phyloP scores from a whole-genome alignment of 495 filamentous ascomycete genomes.

The Evernia prunastri region DNA sequence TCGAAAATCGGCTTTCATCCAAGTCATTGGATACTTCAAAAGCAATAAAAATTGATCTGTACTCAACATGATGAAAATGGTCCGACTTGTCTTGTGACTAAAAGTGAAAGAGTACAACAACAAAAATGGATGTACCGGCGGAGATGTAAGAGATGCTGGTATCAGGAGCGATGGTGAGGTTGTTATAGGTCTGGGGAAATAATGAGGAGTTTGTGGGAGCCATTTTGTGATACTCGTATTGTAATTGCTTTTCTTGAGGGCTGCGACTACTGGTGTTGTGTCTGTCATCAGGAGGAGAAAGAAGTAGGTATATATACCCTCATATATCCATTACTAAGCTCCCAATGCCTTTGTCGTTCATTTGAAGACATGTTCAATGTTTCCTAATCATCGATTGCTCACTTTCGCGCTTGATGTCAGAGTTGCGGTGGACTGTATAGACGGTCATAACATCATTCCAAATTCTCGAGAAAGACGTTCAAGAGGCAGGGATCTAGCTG shows the following conservation, averaged over 20 bases:
- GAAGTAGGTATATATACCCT: not conserved
- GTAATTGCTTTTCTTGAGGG: not conserved
- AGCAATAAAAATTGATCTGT: too few species aligned
- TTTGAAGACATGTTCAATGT: not conserved
- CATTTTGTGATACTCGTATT: not conserved
- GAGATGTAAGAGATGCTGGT: conserved; percentile 13
- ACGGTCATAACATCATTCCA: not conserved
- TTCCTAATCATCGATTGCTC: not conserved
- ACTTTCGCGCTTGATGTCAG: not conserved
- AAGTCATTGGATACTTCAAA: too few species aligned
- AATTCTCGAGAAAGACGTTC: too few species aligned
- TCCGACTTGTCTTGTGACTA: too few species aligned
- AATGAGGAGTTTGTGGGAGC: not conserved
- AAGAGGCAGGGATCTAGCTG: too few species aligned
- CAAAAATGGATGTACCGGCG: not conserved
- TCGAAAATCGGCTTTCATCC: too few species aligned
- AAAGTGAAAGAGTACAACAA: too few species aligned
- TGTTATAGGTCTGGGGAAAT: conserved; percentile 1
- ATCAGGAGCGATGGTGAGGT: not conserved
- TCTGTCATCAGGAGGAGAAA: too few species aligned
- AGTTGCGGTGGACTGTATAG: not conserved
- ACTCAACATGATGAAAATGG: too few species aligned
- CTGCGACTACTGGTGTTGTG: not conserved
- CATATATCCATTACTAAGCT: not conserved
- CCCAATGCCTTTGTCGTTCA: not conserved